A percentile compares a stretch with the other conserved stretches of the same genome.
Conservation (phyloP, 441 rosid genomes). For the Mallotus repandus region DNA sequence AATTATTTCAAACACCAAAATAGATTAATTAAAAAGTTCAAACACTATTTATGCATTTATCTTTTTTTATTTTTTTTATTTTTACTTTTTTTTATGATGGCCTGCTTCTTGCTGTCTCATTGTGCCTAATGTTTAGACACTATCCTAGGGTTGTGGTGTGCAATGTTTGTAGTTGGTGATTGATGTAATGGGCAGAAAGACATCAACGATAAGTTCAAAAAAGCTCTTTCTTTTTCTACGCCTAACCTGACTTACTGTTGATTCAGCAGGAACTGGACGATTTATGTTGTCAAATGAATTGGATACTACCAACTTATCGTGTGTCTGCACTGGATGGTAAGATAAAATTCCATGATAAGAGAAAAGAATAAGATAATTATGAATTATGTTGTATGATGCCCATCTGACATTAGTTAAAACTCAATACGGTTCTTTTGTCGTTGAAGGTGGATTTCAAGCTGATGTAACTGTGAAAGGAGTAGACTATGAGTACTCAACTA, state of each 20-base stretch:
- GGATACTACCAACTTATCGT: constrained; percentile 65
- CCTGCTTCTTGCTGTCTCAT: neutral
- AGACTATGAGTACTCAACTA: constrained; percentile 33
- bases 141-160: neutral
- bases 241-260: neutral
- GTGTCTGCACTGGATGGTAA: constrained; percentile 56
- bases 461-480: constrained; percentile 43
- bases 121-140: neutral
- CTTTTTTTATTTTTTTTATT: no score
- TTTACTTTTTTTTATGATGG: neutral
- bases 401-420: neutral
- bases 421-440: neutral
- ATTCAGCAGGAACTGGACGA: constrained; percentile 65
- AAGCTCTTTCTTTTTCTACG: neutral
- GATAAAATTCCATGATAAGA: constrained; percentile 12
- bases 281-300: constrained; percentile 48
- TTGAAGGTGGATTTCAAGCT: constrained; percentile 61
- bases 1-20: no score
- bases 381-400: neutral
- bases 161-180: neutral
- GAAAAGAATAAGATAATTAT: neutral
- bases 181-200: no score
- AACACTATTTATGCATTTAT: no score
- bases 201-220: no score
- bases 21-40: no score